A percentile compares a stretch with the other conserved stretches of the same genome.
These are phyloP conservation scores for Volutella citrinella DNA, from an alignment of 2,329 filamentous ascomycete genomes.

Conservation along the genomic window DNA sequence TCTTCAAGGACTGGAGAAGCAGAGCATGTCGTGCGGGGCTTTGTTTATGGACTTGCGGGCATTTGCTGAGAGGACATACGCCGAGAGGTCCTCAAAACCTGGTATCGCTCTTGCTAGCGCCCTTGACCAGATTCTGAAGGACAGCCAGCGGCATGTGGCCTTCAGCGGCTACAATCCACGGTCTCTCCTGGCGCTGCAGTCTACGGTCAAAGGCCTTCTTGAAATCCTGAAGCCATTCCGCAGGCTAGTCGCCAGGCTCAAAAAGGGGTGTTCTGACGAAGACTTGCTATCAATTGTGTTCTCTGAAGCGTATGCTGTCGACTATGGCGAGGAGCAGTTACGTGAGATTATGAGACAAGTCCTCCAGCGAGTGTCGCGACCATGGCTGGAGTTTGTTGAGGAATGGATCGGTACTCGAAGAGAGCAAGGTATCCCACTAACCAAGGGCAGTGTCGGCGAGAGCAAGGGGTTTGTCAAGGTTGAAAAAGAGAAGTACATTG, in stretches of 20 bases:
- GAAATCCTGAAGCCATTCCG: conserved; percentile 51
- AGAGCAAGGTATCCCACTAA: conserved; percentile 53
- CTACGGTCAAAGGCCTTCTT: conserved; percentile 43
- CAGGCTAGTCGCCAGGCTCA: conserved; percentile 46
- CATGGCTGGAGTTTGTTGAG: conserved; percentile 66
- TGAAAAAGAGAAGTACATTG: conserved; percentile 50
- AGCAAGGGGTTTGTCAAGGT: conserved; percentile 60
- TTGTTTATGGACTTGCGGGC: conserved; percentile 42
- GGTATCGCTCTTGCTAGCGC: conserved; percentile 52
- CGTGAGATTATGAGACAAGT: conserved; percentile 66
- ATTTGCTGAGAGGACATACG: conserved; percentile 47
- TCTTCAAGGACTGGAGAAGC: conserved; percentile 43
- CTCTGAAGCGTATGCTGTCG: conserved; percentile 58
- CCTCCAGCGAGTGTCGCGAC: conserved; percentile 57
- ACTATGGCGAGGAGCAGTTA: conserved; percentile 61
- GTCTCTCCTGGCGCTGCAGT: conserved; percentile 54
- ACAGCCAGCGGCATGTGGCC: conserved; percentile 48
- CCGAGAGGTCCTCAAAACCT: conserved; percentile 41
- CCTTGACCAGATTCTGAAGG: conserved; percentile 45
- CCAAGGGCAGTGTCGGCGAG: conserved; percentile 41
- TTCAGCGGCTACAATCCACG: conserved; percentile 36
- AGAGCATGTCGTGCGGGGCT: conserved; percentile 47
- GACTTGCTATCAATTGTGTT: conserved; percentile 61
- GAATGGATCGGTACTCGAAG: conserved; percentile 71
- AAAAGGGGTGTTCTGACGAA: conserved; percentile 50